Evolutionary conservation across 768 basidiomycete genomes (phyloP), one percentile per base, ranked within the genome.

Genomic region (Leucosporidium creatinivorum): DNA sequence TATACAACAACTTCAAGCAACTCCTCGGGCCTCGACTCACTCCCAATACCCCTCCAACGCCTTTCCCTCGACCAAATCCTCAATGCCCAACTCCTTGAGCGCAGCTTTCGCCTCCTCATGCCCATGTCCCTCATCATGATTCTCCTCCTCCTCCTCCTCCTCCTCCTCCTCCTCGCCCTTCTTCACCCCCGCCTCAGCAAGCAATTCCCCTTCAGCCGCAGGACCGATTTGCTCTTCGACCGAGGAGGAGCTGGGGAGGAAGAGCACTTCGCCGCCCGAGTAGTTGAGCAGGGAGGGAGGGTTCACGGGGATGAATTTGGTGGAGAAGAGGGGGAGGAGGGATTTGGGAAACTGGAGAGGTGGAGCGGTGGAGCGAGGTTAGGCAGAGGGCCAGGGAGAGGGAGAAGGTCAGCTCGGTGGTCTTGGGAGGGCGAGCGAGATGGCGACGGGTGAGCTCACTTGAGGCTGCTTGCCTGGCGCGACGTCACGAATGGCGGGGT

Each of bases 31-130:
- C 8, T 10, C 8, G 8, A 2, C 47, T 70, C 66, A 84, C 33
- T 80, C 81, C 84, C 85, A 86, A 31, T 81, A 70, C 4, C 85
- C 84, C 66, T 83, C 76, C 31, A 86, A 75, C 23, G 83, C 78
- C 57, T 83, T 83, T 9, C 83, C 80, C 48, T 81, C 75, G 2
- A 78, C 80, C 21, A 84, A 75, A 70, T 83, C 84, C 51, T 81
- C 77, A 67, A 85, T 79, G 0, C 84, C 77, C 1, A 80, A 73
- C 50, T 81, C 79, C 25, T 82, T 75, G 15, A 77, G 69, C 60
- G 81, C 79, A 54, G 66, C 65, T 57, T 73, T 61, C 28, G 64
- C 73, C 36, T 66, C 73, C 49, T 55, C 28, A 3, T 78, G 72
- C 17, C 76, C 75, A 60, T 84, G 82, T 44, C 79, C 68, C 31